Base-by-base conservation (phyloP, 2,329 filamentous ascomycete genomes). In the Clonostachys solani region DNA sequence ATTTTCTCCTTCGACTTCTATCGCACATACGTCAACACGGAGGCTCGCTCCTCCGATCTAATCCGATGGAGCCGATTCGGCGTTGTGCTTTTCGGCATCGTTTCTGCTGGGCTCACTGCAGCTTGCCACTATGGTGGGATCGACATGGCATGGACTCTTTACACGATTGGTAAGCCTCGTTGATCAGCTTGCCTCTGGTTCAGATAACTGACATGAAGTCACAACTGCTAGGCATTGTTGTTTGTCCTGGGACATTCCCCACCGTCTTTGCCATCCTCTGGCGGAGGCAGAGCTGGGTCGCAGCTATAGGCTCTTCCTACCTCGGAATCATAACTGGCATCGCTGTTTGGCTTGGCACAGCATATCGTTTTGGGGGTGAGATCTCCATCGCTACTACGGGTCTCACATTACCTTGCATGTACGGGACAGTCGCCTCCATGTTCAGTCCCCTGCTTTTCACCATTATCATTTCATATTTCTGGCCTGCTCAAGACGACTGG, bases 1-100 rank as follows among this genome's bases (percentile, higher is more conserved):
- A 78, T 79, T 44, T 69, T 79, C 43, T 73, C 68, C 42, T 80
- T 78, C 44, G 75, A 79, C 41, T 73, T 79, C 2, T 79, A 78
- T 53, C 64, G 73, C 0, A 68, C 69, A 15, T 78, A 79, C 50
- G 62, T 77, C 51, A 75, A 77, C 45, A 63, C 59, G 5, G 49
- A 49, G 0, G 75, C 75, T 0, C 69, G 66, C 0, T 74, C 80
- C 46, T 55, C 58, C 0, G 71, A 80, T 33, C 63, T 77, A 0
- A 79, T 80, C 37, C 69, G 68, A 0, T 73, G 72, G 61, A 75
- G 69, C 43, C 77, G 80, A 50, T 69, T 73, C 12, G 74, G 74
- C 1, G 76, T 80, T 1, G 65, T 80, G 1, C 72, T 73, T 49
- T 79, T 78, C 42, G 74, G 70, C 0, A 54, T 77, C 0, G 75